These are phyloP conservation scores for Metschnikowia dekortorum DNA, from an alignment of 805 yeast genomes.

Conservation along the genomic window DNA sequence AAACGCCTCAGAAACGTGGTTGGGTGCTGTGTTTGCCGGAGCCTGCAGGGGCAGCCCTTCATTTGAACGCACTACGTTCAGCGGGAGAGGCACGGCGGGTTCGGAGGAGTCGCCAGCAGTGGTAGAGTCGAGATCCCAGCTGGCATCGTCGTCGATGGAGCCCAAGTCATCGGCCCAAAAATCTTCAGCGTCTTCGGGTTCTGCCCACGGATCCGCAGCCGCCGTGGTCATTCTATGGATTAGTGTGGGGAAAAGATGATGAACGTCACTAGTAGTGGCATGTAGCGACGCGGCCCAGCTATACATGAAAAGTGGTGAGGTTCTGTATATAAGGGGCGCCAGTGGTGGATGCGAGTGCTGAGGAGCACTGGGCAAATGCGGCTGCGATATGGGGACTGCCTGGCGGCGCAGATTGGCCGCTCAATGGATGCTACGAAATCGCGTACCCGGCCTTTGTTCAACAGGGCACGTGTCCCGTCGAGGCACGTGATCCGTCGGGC, in stretches of 20 bases:
- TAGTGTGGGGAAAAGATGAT: background rate
- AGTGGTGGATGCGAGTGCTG: background rate
- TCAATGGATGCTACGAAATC: too few species aligned
- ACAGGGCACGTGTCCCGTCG: too few species aligned
- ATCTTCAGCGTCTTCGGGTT: conserved; percentile 11
- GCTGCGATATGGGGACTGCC: background rate
- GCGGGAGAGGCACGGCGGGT: background rate
- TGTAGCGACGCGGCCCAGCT: background rate
- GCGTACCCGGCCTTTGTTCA: too few species aligned
- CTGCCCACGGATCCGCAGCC: conserved; percentile 2
- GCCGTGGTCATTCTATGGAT: conserved; percentile 1
- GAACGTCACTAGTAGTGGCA: background rate
- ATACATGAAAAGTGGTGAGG: background rate
- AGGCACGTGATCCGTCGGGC: too few species aligned
- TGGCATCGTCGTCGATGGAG: conserved; percentile 5
- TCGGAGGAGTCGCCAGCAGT: background rate
- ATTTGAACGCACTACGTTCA: background rate
- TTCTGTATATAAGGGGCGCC: background rate
- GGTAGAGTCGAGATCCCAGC: background rate
- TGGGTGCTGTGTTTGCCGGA: too few species aligned
- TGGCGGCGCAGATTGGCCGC: too few species aligned
- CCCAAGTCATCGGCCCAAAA: conserved; percentile 13
- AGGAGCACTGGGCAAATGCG: background rate
- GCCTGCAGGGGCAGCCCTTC: background rate
- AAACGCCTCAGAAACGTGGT: too few species aligned